Conservation (phyloP, 78 protist species). For the Dictyostelium purpureum region DNA sequence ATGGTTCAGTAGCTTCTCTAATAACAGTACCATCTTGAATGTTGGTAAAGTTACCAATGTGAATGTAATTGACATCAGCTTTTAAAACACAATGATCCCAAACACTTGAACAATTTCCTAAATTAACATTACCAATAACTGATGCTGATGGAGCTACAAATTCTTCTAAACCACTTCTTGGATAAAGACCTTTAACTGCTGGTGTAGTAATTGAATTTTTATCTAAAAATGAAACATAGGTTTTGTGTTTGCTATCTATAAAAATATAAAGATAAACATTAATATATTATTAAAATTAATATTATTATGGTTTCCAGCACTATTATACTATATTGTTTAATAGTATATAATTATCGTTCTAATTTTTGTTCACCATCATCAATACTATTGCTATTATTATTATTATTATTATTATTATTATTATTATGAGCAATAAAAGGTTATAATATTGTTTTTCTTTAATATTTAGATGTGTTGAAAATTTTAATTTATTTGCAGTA, state of each 20-base stretch:
- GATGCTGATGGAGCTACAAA: slow-evolving; percentile 73
- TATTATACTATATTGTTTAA: too few species aligned
- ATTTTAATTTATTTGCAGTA: too few species aligned
- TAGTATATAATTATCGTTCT: too few species aligned
- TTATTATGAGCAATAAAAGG: too few species aligned
- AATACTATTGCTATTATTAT: not conserved
- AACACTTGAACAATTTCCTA: slow-evolving; percentile 29
- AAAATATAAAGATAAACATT: not conserved
- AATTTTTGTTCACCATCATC: not conserved
- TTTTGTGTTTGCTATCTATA: slow-evolving; percentile 66
- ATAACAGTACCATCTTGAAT: slow-evolving; percentile 74
- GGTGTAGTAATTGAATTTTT: slow-evolving; percentile 44
- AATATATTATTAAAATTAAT: too few species aligned
- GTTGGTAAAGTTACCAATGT: slow-evolving; percentile 59
- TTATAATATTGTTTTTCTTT: too few species aligned
- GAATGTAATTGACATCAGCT: slow-evolving; percentile 70
- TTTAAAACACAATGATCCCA: slow-evolving; percentile 62
- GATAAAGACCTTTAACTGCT: slow-evolving; percentile 37
- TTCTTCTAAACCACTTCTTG: slow-evolving; percentile 10
- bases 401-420: not conserved
- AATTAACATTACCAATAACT: slow-evolving; percentile 64
- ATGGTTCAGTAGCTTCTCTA: slow-evolving; percentile 49
- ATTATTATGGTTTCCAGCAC: too few species aligned
- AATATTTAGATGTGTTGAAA: too few species aligned
- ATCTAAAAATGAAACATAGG: slow-evolving; percentile 39